Conservation (phyloP, 106 monocot species). For the Xerophyta viscosa region DNA sequence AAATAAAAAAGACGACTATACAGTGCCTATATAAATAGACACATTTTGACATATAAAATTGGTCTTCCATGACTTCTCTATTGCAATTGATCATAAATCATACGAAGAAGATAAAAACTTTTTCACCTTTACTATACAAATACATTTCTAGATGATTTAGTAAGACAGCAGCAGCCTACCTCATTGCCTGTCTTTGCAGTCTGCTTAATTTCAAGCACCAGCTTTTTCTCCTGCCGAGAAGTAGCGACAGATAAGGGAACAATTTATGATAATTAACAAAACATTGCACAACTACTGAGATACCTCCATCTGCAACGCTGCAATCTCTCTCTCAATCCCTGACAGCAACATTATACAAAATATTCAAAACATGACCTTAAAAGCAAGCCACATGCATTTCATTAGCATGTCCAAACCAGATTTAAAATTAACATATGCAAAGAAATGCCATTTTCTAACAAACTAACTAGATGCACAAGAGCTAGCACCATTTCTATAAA, state of each 20-base stretch:
- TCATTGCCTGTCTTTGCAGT: conserved; percentile 95
- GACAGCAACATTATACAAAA: neutral
- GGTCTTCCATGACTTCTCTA: too few species aligned
- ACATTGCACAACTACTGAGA: neutral
- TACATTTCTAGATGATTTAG: too few species aligned
- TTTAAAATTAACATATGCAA: neutral
- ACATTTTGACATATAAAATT: too few species aligned
- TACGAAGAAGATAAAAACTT: too few species aligned
- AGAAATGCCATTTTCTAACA: too few species aligned
- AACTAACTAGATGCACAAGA: too few species aligned
- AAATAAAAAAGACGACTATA: neutral
- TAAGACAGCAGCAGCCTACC: conserved; percentile 15
- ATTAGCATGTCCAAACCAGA: neutral
- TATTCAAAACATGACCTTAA: neutral
- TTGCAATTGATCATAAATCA: too few species aligned
- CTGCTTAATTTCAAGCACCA: conserved; percentile 91
- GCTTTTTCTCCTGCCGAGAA: conserved; percentile 72
- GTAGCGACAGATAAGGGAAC: neutral
- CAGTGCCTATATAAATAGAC: too few species aligned
- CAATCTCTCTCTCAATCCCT: conserved; percentile 90
- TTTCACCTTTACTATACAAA: too few species aligned
- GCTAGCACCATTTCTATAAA: too few species aligned
- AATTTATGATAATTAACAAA: neutral
- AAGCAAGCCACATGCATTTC: neutral
- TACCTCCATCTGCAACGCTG: conserved; percentile 75